Evolutionary conservation across 2,329 filamentous ascomycete genomes (phyloP).

Genomic region (Colletotrichum viniferum): DNA sequence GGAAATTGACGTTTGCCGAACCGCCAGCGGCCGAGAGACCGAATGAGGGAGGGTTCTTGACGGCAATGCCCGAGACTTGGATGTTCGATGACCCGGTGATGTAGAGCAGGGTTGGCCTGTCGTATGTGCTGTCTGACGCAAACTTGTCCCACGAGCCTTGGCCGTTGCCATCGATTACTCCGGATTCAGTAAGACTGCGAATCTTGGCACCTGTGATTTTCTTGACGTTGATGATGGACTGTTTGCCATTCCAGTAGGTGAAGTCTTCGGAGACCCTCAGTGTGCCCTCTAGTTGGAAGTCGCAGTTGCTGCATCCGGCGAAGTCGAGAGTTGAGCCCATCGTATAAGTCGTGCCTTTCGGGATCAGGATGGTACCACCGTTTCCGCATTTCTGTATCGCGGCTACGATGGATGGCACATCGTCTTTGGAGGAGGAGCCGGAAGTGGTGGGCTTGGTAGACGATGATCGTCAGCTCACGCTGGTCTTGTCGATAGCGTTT

Average conservation of each 20-base stretch:
- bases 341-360: slow-evolving; percentile 42
- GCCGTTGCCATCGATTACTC: slow-evolving; percentile 51
- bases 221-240: slow-evolving; percentile 41
- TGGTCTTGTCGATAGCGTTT: neutral
- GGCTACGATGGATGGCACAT: slow-evolving; percentile 45
- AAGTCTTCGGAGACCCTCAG: slow-evolving; percentile 42
- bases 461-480: neutral
- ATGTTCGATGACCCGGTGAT: slow-evolving; percentile 41
- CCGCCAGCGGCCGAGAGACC: slow-evolving; percentile 44
- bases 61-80: slow-evolving; percentile 36
- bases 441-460: neutral
- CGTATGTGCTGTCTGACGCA: slow-evolving; percentile 38
- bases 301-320: slow-evolving; percentile 44
- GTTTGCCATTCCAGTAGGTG: slow-evolving; percentile 44
- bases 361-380: slow-evolving; percentile 47
- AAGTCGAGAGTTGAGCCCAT: slow-evolving; percentile 47
- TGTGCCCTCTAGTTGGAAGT: slow-evolving; percentile 49
- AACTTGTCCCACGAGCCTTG: slow-evolving; percentile 46
- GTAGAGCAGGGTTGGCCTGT: slow-evolving; percentile 44
- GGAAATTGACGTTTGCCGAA: slow-evolving; percentile 38
- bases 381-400: slow-evolving; percentile 40
- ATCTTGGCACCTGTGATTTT: slow-evolving; percentile 41
- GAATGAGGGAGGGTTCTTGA: slow-evolving; percentile 49
- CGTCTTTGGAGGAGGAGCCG: slow-evolving; percentile 33
- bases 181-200: slow-evolving; percentile 39